Evolutionary conservation across 331 rosid species (phyloP), one percentile per base, ranked within the genome.

Genomic region (Prunus yedoensis): DNA sequence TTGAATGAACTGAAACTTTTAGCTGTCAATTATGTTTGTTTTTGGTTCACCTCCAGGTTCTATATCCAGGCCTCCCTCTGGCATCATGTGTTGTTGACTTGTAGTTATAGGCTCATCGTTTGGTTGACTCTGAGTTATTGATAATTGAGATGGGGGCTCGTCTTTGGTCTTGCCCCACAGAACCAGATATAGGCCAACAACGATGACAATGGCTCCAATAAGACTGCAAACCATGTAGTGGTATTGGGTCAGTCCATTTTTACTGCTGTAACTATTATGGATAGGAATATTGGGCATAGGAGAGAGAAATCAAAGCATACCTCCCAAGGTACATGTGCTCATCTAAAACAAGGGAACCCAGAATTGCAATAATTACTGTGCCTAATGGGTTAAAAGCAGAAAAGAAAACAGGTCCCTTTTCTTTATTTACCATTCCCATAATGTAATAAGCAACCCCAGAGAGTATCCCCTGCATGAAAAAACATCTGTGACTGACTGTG

Each of bases 111-210:
- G 51, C 20, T 76, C 75, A 62, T 61, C 68, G 25, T 43, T 53
- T 75, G 28, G 65, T 30, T 62, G 21, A 16, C 14, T 62, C 46
- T 16, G 45, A 62, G 46, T 28, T 16, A 15, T 30, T 62, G 9
- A 13, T 25, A 46, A 15, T 8, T 38, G 50, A 60, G 75, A 46
- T 73, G 79, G 20, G 62, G 69, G 2, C 35, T 66, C 51, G 53
- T 85, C 84, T 35, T 60, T 70, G 51, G 70, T 77, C 66, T 73
- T 77, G 1, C 86, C 89, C 84, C 89, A 85, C 41, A 78, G 70
- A 56, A 79, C 76, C 59, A 82, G 16, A 35, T 81, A 79, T 28
- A 76, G 66, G 5, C 88, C 82, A 38, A 54, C 58, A 38, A 78
- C 57, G 14, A 72, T 78, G 30, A 82, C 62, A 1, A 70, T 4